Percentiles rank a stretch among this genome's conserved stretches.
These are phyloP conservation scores for Vitrella brassicaformis DNA, from an alignment of 73 alveolate species.

Conservation along the genomic window DNA sequence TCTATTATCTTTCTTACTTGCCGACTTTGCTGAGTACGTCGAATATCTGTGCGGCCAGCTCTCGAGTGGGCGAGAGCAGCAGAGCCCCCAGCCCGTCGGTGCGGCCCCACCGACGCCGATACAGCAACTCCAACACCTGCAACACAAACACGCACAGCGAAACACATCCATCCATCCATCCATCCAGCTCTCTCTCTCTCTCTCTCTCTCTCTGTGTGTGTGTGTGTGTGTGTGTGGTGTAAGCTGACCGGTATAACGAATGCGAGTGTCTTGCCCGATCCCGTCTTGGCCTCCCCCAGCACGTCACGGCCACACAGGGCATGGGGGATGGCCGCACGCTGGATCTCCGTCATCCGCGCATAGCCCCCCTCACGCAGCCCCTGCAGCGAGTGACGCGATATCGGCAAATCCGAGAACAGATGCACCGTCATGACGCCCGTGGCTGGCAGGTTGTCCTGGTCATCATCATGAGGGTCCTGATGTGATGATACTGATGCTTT, in stretches of 20 bases:
- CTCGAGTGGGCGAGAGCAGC: constrained; percentile 37
- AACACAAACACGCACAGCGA: constrained; percentile 1
- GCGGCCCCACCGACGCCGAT: constrained; percentile 9
- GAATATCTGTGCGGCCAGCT: constrained; percentile 38
- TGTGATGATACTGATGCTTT: too few species aligned
- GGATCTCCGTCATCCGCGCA: constrained; percentile 49
- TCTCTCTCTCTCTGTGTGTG: too few species aligned
- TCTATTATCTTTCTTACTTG: too few species aligned
- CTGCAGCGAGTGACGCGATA: background rate
- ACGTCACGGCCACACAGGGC: constrained; percentile 40
- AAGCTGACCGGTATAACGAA: constrained; percentile 12
- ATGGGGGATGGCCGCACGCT: constrained; percentile 39
- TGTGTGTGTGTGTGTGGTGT: too few species aligned
- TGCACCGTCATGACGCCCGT: background rate
- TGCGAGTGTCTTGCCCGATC: constrained; percentile 43
- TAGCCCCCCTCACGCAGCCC: constrained; percentile 1
- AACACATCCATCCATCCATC: constrained; percentile 2
- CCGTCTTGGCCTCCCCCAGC: constrained; percentile 40
- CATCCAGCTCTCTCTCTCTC: too few species aligned
- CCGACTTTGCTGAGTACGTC: constrained; percentile 15
- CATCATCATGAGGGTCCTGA: background rate
- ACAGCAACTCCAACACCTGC: constrained; percentile 1
- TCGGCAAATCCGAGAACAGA: background rate
- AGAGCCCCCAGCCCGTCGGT: constrained; percentile 36
- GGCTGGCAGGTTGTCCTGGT: background rate